Evolutionary conservation across 306 rosid species (phyloP).

Genomic region (Glycine soja): DNA sequence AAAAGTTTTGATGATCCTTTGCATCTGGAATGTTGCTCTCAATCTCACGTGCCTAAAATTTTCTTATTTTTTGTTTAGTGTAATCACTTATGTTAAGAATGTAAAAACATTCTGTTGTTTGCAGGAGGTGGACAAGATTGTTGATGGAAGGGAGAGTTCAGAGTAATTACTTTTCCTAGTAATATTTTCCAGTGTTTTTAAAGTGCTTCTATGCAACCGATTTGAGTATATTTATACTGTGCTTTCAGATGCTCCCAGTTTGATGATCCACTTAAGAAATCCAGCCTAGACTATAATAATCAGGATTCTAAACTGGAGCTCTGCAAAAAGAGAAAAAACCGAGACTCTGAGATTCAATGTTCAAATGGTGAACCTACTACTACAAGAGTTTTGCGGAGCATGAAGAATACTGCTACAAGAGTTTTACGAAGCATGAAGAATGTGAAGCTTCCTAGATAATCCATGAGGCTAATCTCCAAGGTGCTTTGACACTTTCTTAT

Average conservation of each 20-base stretch:
- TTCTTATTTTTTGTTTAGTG: neutral
- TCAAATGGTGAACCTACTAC: constrained; percentile 46
- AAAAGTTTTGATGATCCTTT: constrained; percentile 23
- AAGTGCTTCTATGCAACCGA: constrained; percentile 29
- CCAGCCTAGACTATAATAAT: constrained; percentile 45
- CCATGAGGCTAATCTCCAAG: constrained; percentile 64
- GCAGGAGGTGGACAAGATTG: constrained; percentile 64
- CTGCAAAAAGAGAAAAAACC: constrained; percentile 55
- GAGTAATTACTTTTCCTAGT: constrained; percentile 56
- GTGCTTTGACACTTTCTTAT: constrained; percentile 41
- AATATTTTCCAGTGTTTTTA: constrained; percentile 23
- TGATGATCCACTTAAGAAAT: constrained; percentile 54
- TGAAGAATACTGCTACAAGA: constrained; percentile 47
- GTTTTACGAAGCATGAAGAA: constrained; percentile 64
- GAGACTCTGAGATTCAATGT: constrained; percentile 49
- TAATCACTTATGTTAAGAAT: neutral
- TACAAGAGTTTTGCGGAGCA: constrained; percentile 65
- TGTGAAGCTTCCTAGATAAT: constrained; percentile 58
- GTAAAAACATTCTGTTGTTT: constrained; percentile 39
- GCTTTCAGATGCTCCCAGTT: constrained; percentile 70
- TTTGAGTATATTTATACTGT: constrained; percentile 41
- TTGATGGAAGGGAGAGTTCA: constrained; percentile 60
- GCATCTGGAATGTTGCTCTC: constrained; percentile 22
- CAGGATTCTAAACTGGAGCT: constrained; percentile 49
- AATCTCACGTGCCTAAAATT: neutral